phyloP scores from a whole-genome alignment of 164 flowering plant genomes.

The Aristolochia contorta region DNA sequence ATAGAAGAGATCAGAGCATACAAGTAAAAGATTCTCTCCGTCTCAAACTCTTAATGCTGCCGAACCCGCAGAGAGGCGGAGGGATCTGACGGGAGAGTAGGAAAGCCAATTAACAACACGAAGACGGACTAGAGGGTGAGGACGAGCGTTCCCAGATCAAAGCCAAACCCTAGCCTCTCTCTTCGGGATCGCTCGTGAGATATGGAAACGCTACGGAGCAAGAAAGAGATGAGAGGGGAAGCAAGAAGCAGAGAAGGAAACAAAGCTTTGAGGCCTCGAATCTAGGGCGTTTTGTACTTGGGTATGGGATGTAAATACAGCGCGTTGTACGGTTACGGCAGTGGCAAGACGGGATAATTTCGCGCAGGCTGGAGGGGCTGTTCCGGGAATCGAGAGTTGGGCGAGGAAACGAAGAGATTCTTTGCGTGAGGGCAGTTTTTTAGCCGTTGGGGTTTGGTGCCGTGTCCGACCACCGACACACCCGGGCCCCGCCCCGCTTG shows the following conservation, averaged over 20 bases:
- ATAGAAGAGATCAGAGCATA: neutral
- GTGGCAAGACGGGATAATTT: conserved; percentile 2
- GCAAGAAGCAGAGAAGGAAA: neutral
- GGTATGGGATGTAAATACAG: neutral
- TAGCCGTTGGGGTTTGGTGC: conserved; percentile 1
- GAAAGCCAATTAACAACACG: neutral
- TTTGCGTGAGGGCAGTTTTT: neutral
- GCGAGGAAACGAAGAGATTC: neutral
- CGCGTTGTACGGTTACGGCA: neutral
- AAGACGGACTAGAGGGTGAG: too few relatives aligned
- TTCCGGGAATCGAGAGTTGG: neutral
- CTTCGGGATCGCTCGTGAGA: neutral
- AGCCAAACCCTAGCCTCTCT: neutral
- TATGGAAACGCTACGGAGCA: too few relatives aligned
- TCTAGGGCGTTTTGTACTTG: conserved; percentile 7
- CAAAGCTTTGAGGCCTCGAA: neutral
- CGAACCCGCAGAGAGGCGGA: neutral
- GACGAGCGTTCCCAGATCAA: neutral
- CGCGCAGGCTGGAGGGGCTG: neutral
- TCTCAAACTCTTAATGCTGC: neutral
- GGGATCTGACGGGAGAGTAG: neutral
- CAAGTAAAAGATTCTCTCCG: neutral
- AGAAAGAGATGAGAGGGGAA: neutral
- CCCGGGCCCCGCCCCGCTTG: too few relatives aligned
- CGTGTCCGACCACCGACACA: neutral